Conservation (phyloP, 2,329 filamentous ascomycete species). For the Alternaria angustiovoidea region DNA sequence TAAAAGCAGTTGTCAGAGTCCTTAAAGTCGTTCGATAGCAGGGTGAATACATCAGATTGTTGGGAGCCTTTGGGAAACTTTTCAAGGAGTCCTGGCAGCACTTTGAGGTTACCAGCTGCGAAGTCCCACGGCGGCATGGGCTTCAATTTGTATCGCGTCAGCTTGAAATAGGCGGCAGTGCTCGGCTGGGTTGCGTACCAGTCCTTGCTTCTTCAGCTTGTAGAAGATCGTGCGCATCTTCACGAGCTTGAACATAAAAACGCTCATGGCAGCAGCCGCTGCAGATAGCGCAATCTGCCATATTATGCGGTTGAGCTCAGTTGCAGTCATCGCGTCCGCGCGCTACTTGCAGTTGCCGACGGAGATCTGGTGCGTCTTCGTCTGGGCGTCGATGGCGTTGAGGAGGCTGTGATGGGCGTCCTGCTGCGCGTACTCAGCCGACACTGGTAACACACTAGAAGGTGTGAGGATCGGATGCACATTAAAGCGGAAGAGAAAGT, state of each 20-base stretch:
- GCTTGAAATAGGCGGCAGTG: no score
- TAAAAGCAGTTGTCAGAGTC: slow-evolving; percentile 13
- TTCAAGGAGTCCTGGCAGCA: slow-evolving; percentile 5
- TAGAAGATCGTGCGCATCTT: slow-evolving; percentile 19
- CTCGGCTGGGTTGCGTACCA: slow-evolving; percentile 2
- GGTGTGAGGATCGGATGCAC: no score
- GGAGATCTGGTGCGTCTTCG: no score
- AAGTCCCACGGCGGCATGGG: slow-evolving; percentile 25
- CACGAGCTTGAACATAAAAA: slow-evolving; percentile 12
- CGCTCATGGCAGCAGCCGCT: neutral
- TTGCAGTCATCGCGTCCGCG: no score
- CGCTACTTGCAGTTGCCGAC: rapidly evolving
- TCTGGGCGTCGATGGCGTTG: no score
- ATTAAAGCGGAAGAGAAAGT: no score
- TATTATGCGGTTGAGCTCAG: neutral
- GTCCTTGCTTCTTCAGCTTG: slow-evolving; percentile 17
- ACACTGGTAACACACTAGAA: no score
- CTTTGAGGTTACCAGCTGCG: slow-evolving; percentile 16
- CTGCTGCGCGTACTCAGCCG: no score
- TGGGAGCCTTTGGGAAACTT: slow-evolving; percentile 19
- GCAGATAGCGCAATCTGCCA: slow-evolving; percentile 10
- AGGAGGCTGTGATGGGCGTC: no score
- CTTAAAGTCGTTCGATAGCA: slow-evolving; percentile 13
- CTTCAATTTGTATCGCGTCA: neutral
- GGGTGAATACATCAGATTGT: slow-evolving; percentile 15